These are phyloP conservation scores for Mycena rebaudengoi DNA, from an alignment of 768 basidiomycete genomes.

Conservation along the genomic window DNA sequence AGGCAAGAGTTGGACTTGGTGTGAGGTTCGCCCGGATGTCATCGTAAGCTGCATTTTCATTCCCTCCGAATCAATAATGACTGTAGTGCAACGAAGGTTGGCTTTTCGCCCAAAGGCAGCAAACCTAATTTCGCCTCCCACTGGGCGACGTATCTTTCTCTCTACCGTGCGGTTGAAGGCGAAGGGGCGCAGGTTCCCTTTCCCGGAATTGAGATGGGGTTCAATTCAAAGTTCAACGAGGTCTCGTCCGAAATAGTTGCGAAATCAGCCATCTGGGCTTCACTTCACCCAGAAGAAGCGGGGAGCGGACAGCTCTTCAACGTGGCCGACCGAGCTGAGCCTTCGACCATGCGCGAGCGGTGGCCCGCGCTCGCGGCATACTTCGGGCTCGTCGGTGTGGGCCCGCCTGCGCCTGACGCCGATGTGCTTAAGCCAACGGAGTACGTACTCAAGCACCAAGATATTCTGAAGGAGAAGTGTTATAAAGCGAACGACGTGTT, in stretches of 20 bases:
- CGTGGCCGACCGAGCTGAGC: conserved; percentile 11
- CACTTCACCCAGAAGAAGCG: conserved; percentile 14
- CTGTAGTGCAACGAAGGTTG: conserved; percentile 1
- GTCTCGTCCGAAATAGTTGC: conserved; percentile 21
- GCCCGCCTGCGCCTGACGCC: background rate
- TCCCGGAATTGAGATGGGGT: conserved; percentile 12
- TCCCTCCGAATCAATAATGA: background rate
- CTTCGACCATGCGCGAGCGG: conserved; percentile 23
- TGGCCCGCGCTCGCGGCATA: conserved; percentile 19
- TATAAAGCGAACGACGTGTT: conserved; percentile 23
- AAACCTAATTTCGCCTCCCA: conserved; percentile 20
- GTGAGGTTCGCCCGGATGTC: conserved; percentile 21
- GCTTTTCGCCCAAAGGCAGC: conserved; percentile 22
- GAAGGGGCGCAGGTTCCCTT: conserved; percentile 20
- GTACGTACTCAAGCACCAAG: conserved; percentile 14
- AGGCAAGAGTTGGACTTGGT: conserved; percentile 23
- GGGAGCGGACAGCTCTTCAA: conserved; percentile 19
- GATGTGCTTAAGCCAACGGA: conserved; percentile 15
- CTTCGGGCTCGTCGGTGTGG: conserved; percentile 24
- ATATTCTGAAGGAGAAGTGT: conserved; percentile 12
- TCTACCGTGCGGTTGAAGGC: conserved; percentile 19
- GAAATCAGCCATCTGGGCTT: conserved; percentile 21
- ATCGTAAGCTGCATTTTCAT: background rate
- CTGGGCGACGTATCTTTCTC: conserved; percentile 22
- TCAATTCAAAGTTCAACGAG: conserved; percentile 18